These are phyloP conservation scores for Heritiera fomes DNA, from an alignment of 345 rosid genomes.

Conservation along the genomic window DNA sequence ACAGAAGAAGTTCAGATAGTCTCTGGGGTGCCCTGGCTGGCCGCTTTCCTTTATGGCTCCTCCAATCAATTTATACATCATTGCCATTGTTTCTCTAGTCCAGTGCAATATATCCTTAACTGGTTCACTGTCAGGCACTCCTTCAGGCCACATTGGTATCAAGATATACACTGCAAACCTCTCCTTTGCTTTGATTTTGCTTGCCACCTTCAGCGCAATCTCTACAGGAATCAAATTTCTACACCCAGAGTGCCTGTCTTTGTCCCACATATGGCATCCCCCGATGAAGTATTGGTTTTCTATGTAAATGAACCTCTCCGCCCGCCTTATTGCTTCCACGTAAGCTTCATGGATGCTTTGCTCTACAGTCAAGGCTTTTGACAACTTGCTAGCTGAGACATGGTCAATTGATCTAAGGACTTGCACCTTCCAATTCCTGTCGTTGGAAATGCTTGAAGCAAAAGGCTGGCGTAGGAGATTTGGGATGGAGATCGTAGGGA, in stretches of 20 bases:
- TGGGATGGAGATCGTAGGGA: slow-evolving; percentile 39
- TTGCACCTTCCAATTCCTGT: slow-evolving; percentile 73
- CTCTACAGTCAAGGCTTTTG: slow-evolving; percentile 51
- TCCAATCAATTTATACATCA: slow-evolving; percentile 78
- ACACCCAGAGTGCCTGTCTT: slow-evolving; percentile 64
- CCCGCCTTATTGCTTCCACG: slow-evolving; percentile 68
- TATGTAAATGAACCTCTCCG: slow-evolving; percentile 77
- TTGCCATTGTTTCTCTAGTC: slow-evolving; percentile 78
- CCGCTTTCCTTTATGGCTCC: slow-evolving; percentile 63
- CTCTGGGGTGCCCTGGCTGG: slow-evolving; percentile 57
- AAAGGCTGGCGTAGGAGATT: slow-evolving; percentile 38
- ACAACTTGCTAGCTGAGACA: slow-evolving; percentile 52
- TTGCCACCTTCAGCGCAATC: slow-evolving; percentile 69
- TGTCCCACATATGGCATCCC: slow-evolving; percentile 75
- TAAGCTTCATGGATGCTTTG: slow-evolving; percentile 80
- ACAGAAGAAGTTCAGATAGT: slow-evolving; percentile 84
- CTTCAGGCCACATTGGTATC: slow-evolving; percentile 99
- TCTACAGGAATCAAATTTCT: slow-evolving; percentile 78
- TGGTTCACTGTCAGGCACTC: slow-evolving; percentile 71
- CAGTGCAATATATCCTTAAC: slow-evolving; percentile 91
- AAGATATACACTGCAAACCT: slow-evolving; percentile 76
- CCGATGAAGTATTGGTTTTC: slow-evolving; percentile 93
- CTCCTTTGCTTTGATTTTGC: slow-evolving; percentile 58
- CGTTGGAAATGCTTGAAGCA: slow-evolving; percentile 34
- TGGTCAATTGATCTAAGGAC: slow-evolving; percentile 78